phyloP scores from a whole-genome alignment of 441 rosid species.

The Lepidium campestre region DNA sequence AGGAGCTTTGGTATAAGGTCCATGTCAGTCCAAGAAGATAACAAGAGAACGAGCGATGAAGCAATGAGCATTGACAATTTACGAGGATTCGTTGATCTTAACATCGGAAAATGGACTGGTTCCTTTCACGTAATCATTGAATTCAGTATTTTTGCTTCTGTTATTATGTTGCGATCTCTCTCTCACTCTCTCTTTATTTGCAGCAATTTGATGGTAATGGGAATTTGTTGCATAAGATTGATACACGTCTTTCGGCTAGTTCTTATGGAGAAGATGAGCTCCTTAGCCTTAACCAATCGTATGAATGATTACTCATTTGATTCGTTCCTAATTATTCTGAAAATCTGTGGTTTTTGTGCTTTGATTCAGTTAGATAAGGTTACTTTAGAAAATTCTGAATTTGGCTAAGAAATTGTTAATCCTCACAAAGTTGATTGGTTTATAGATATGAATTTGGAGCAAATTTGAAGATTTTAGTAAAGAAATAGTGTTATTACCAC shows the following conservation, averaged over 20 bases:
- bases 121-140: slow-evolving; percentile 51
- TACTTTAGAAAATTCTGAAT: neutral
- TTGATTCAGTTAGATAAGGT: no score
- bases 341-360: neutral
- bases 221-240: slow-evolving; percentile 58
- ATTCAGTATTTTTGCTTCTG: neutral
- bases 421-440: neutral
- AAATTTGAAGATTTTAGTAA: neutral
- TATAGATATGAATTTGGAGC: neutral
- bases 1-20: slow-evolving; percentile 29
- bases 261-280: slow-evolving; percentile 87
- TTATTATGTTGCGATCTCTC: neutral
- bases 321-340: neutral
- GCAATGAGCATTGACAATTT: slow-evolving; percentile 69
- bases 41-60: slow-evolving; percentile 29
- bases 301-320: slow-evolving; percentile 13
- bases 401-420: neutral
- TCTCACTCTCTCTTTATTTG: neutral
- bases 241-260: slow-evolving; percentile 63
- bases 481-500: no score
- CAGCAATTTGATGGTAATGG: slow-evolving; percentile 89
- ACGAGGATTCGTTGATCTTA: slow-evolving; percentile 59
- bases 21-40: slow-evolving; percentile 29
- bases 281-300: slow-evolving; percentile 91
- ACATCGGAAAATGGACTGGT: slow-evolving; percentile 77